Base-by-base conservation (phyloP, 1,284 basidiomycete genomes). In the Leccinum pachyderme region DNA sequence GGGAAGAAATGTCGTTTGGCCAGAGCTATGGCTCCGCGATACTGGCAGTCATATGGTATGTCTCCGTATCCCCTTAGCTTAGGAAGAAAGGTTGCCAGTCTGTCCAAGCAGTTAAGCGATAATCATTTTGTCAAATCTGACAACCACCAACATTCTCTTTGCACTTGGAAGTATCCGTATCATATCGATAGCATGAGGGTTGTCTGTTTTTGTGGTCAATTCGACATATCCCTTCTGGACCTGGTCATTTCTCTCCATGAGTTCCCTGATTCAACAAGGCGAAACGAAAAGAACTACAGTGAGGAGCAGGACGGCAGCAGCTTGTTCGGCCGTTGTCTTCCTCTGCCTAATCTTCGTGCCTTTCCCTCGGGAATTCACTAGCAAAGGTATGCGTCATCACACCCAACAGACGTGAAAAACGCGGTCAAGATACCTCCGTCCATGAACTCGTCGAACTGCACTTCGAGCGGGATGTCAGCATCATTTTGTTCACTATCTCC, bases 11-110 rank as follows among this genome's bases (percentile, higher is more conserved):
- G 64, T 2, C 66, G 69, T 43, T 63, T 65, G 33, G 66, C 66
- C 7, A 68, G 48, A 7, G 68, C 69, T 12, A 71, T 59, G 4
- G 65, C 65, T 12, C 65, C 68, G 28, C 63, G 67, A 35, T 68
- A 68, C 47, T 67, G 58, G 44, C 59, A 52, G 12, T 66, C 63
- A 9, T 70, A 68, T 2, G 67, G 62, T 3, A 68, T 57, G 31
- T 71, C 56, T 8, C 67, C 68, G 15, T 68, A 71, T 35, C 67
- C 67, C 47, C 67, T 64, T 31, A 67, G 32, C 41, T 70, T 71
- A 2, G 68, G 68, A 49, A 67, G 65, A 47, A 67, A 69, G 13
- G 63, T 50, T 15, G 65, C 59, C n/a, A 71, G 63, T 54, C 66
- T 67, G 39, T 54, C n/a, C 33, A 48, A 12, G 13, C 3, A 28